A percentile compares a stretch with the other conserved stretches of the same genome.
These are phyloP conservation scores for Cubamyces sp. DNA, from an alignment of 768 basidiomycete genomes.

Conservation along the genomic window DNA sequence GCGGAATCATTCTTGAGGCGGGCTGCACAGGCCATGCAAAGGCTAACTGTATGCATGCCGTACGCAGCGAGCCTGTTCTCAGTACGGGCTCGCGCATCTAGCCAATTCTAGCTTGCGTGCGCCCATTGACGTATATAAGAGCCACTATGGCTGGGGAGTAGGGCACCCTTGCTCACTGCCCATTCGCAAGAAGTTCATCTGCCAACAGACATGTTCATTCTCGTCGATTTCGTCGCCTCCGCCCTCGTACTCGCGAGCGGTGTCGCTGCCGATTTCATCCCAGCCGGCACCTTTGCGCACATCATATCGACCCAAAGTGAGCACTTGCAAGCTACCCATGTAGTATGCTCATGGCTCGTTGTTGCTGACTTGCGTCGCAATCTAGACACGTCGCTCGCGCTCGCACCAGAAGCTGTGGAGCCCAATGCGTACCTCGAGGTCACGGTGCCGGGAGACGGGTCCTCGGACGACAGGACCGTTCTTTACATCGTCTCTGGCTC, in stretches of 20 bases:
- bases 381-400: conserved; percentile 5
- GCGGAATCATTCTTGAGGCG: no score
- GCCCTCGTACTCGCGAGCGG: conserved; percentile 3
- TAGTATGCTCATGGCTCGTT: background rate
- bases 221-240: conserved; percentile 1
- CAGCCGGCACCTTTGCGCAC: conserved; percentile 11
- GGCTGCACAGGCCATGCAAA: no score
- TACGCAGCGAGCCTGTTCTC: no score
- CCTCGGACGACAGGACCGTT: conserved; percentile 14
- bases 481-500: conserved; percentile 4
- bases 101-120: background rate
- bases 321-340: background rate
- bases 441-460: conserved; percentile 13
- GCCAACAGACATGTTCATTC: background rate
- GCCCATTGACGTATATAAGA: background rate
- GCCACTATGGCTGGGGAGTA: background rate
- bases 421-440: conserved; percentile 4
- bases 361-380: no score
- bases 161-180: background rate
- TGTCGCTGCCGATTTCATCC: conserved; percentile 14
- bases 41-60: no score
- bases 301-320: conserved; percentile 15
- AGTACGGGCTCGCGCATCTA: no score
- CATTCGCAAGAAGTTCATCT: background rate
- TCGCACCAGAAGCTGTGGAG: background rate